Evolutionary conservation across 306 rosid species (phyloP).

Genomic region (Fragaria nilgerrensis): DNA sequence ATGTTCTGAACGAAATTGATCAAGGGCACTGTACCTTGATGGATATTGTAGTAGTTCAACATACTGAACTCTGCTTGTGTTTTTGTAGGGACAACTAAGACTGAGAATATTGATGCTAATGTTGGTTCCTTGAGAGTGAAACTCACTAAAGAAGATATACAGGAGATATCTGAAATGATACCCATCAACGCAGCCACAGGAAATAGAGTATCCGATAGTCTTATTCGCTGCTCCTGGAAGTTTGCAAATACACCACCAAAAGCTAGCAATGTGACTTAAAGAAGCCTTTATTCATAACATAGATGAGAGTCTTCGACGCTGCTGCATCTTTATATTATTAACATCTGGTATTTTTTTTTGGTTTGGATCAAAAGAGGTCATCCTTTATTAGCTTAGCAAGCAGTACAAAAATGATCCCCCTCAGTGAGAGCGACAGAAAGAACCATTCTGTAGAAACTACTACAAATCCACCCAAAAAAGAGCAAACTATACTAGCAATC

Average conservation of each 20-base stretch:
- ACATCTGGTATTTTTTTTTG: too few species aligned
- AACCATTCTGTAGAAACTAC: too few species aligned
- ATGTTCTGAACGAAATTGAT: neutral
- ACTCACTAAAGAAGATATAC: conserved; percentile 41
- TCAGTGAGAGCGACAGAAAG: too few species aligned
- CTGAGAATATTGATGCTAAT: conserved; percentile 52
- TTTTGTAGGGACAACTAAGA: conserved; percentile 61
- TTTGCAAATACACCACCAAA: conserved; percentile 49
- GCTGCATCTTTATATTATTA: neutral
- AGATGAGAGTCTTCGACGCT: neutral
- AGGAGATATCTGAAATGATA: conserved; percentile 46
- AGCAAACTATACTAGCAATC: too few species aligned
- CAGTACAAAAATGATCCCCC: too few species aligned
- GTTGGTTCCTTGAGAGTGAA: conserved; percentile 45
- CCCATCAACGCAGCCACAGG: conserved; percentile 44
- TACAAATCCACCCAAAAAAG: too few species aligned
- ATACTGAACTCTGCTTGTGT: neutral
- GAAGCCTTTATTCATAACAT: neutral
- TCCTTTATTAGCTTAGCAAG: too few species aligned
- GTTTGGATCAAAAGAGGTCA: too few species aligned
- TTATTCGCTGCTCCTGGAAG: conserved; percentile 51
- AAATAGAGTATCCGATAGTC: conserved; percentile 32
- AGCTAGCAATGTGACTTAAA: neutral
- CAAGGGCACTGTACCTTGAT: neutral
- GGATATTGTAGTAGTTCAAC: neutral